Evolutionary conservation across 306 rosid genomes (phyloP), one percentile per base, ranked within the genome.

Genomic region (Gastrolobium villosum): DNA sequence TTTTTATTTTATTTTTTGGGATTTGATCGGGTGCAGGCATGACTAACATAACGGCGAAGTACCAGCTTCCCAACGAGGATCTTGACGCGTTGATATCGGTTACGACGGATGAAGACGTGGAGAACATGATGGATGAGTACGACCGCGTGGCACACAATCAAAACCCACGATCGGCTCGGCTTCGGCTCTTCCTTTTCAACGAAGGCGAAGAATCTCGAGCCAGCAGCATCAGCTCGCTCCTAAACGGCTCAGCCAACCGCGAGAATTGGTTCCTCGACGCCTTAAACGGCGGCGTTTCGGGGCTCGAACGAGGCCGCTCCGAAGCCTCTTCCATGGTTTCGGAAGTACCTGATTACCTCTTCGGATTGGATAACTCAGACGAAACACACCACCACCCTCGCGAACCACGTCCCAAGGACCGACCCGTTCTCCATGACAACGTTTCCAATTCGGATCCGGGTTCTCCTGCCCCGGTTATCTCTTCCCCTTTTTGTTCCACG

Each of bases 11-110:
- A 10, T 1, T 41, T 10, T 3, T 13, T 5, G 4, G 41, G 26
- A 7, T 62, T 76, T 77, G 44, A 5, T 86, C 2, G n/a, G 32
- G 35, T 60, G 46, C 88, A 95, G 99, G 97, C 15, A 82, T 81
- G 78, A 85, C 39, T 32, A 68, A 86, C 67, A 80, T 91, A 78
- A 90, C 88, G 1, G 87, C 90, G 13, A 96, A 96, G 89, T 96
- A 96, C 83, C 99, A 96, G 88, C 96, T 96, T 8, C 99, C 99
- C 15, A 96, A 88, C 70, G 99, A 96, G 84, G 99, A 96, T 43
- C 88, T 96, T 0, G 99, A 96, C 84, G 92, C 99, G 6, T 79
- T 96, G 86, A 96, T 96, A 68, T 88, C 99, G 0, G 97, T 96
- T 0, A 77, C 94, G 9, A 88, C 97, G 8, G 99, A 96, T 41